A percentile compares a stretch with the other conserved stretches of the same genome.
Evolutionary conservation across 768 basidiomycete species (phyloP).

Genomic region (Tylopilus vinaceipallidus): DNA sequence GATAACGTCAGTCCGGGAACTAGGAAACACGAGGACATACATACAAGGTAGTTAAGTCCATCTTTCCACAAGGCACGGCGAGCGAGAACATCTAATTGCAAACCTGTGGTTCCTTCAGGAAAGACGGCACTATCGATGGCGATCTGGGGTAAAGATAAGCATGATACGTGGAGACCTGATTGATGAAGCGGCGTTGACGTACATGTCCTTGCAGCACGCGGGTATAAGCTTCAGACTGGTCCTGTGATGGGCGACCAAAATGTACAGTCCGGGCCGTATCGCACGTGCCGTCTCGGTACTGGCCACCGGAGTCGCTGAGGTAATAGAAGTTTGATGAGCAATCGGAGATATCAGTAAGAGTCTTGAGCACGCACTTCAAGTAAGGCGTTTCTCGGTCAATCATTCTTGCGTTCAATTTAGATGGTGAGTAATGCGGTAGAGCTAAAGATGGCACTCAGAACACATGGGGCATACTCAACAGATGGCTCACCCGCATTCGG

Average conservation of each 20-base stretch:
- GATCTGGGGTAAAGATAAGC: constrained; percentile 51
- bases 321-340: constrained; percentile 14
- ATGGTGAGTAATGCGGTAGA: constrained; percentile 88
- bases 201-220: constrained; percentile 96
- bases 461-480: background rate
- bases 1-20: constrained; percentile 16
- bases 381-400: constrained; percentile 83
- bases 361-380: constrained; percentile 63
- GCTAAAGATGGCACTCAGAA: constrained; percentile 40
- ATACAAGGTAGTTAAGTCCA: constrained; percentile 74
- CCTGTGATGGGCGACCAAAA: constrained; percentile 83
- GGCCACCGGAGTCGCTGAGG: constrained; percentile 85
- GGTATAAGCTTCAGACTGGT: constrained; percentile 89
- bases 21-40: constrained; percentile 26
- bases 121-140: constrained; percentile 89
- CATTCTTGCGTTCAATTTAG: constrained; percentile 60
- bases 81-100: constrained; percentile 85
- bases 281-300: constrained; percentile 88
- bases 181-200: constrained; percentile 36
- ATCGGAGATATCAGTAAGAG: constrained; percentile 12
- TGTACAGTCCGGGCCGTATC: constrained; percentile 81
- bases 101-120: constrained; percentile 85
- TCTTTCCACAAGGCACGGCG: constrained; percentile 86
- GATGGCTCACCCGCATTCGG: constrained; percentile 67
- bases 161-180: constrained; percentile 13